Evolutionary conservation across 208 protist genomes (phyloP).

Genomic region (Vickermania ingenoplastis): DNA sequence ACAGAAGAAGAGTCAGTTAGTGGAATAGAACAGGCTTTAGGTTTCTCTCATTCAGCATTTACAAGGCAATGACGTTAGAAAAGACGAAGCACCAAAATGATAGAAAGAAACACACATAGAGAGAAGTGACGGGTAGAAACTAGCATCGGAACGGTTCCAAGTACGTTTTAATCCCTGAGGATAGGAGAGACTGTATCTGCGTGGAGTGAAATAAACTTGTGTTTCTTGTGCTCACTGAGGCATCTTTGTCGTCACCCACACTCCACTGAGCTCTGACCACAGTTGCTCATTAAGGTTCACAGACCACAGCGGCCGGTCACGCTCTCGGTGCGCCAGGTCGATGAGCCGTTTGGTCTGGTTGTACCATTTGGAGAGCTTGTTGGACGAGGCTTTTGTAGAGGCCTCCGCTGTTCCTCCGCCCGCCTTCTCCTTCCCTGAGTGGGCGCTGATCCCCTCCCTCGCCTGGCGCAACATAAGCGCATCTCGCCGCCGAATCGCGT

Average conservation of each 20-base stretch:
- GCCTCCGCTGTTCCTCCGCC: no score
- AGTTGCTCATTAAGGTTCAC: conserved; percentile 49
- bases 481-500: conserved; percentile 65
- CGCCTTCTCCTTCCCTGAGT: background rate
- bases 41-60: background rate
- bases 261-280: conserved; percentile 25
- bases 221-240: no score
- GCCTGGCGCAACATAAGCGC: conserved; percentile 72
- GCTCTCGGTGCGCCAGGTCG: conserved; percentile 31
- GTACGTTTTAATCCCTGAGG: no score
- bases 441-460: conserved; percentile 6
- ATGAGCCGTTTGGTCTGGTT: conserved; percentile 31
- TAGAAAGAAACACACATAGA: conserved; percentile 5
- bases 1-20: background rate
- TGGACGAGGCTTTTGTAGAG: background rate
- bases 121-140: background rate
- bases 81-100: conserved; percentile 6
- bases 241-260: conserved; percentile 75
- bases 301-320: conserved; percentile 52
- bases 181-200: no score
- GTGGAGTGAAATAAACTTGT: no score
- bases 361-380: conserved; percentile 24
- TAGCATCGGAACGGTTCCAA: no score
- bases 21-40: background rate
- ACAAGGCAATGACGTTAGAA: background rate